Percentiles rank a stretch among this genome's conserved stretches.
phyloP scores from a whole-genome alignment of 148 eudicot genomes.

The Spergularia marina region DNA sequence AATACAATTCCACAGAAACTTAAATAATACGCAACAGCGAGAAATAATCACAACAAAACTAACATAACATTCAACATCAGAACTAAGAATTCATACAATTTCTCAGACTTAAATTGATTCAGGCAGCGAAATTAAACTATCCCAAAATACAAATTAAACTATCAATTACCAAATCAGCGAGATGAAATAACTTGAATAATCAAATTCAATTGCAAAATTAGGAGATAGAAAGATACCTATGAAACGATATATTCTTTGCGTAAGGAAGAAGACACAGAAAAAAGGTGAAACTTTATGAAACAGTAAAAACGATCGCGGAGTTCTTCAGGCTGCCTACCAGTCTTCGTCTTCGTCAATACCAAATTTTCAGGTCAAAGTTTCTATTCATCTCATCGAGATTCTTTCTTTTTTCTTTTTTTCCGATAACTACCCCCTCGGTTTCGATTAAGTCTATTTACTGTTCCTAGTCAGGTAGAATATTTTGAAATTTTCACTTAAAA shows the following conservation, averaged over 20 bases:
- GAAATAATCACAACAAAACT: neutral
- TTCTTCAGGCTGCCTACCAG: neutral
- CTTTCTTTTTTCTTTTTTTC: no score
- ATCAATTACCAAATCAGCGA: neutral
- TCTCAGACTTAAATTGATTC: neutral
- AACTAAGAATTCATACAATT: neutral
- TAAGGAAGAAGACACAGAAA: no score
- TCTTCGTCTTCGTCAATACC: neutral
- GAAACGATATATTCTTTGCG: neutral
- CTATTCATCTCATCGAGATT: no score
- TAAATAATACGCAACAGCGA: neutral
- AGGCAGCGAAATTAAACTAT: neutral
- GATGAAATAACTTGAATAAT: neutral
- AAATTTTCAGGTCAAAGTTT: no score
- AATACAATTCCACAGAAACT: neutral
- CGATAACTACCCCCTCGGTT: no score
- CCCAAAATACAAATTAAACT: no score
- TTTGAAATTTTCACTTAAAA: no score
- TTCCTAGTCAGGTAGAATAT: no score
- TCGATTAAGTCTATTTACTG: no score
- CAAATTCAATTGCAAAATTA: neutral
- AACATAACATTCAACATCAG: neutral
- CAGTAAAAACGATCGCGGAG: neutral
- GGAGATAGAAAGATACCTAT: neutral
- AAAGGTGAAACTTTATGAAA: neutral